phyloP scores from a whole-genome alignment of 208 protist species.

The Acanthamoeba triangularis region DNA sequence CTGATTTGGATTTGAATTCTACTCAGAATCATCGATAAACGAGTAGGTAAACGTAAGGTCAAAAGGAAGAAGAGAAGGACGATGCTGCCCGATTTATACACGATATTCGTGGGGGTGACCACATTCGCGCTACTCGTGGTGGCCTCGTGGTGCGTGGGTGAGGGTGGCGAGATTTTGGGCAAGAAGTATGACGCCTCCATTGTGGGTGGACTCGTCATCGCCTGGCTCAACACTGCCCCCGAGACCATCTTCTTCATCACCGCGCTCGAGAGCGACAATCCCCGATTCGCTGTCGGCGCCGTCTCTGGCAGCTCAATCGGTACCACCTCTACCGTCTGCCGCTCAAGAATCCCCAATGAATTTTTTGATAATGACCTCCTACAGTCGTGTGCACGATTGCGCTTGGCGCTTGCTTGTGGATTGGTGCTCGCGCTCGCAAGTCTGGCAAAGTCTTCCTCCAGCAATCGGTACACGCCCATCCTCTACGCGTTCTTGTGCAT shows the following conservation, averaged over 20 bases:
- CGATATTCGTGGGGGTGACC: conserved; percentile 67
- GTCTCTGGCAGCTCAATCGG: conserved; percentile 84
- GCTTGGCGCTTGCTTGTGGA: conserved; percentile 84
- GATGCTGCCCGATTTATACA: conserved; percentile 64
- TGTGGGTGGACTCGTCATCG: conserved; percentile 87
- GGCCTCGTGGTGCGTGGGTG: conserved; percentile 86
- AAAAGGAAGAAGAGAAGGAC: neutral
- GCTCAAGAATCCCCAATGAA: neutral
- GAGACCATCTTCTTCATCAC: conserved; percentile 90
- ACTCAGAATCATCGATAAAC: too few species aligned
- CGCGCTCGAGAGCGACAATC: conserved; percentile 81
- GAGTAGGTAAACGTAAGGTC: neutral
- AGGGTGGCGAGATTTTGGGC: conserved; percentile 89
- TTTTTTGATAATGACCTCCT: neutral
- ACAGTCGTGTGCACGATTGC: conserved; percentile 89
- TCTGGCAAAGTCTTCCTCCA: conserved; percentile 77
- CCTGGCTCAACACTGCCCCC: conserved; percentile 88
- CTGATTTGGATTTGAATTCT: neutral
- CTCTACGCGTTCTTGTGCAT: neutral
- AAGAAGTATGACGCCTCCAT: conserved; percentile 89
- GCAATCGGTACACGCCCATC: conserved; percentile 54
- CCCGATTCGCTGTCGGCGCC: conserved; percentile 87
- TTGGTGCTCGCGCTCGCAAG: conserved; percentile 79
- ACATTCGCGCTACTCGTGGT: conserved; percentile 80
- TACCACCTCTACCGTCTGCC: neutral